Percentiles rank a stretch among this genome's conserved stretches.
phyloP scores from a whole-genome alignment of 768 basidiomycete species.

The Psilocybe azurescens region DNA sequence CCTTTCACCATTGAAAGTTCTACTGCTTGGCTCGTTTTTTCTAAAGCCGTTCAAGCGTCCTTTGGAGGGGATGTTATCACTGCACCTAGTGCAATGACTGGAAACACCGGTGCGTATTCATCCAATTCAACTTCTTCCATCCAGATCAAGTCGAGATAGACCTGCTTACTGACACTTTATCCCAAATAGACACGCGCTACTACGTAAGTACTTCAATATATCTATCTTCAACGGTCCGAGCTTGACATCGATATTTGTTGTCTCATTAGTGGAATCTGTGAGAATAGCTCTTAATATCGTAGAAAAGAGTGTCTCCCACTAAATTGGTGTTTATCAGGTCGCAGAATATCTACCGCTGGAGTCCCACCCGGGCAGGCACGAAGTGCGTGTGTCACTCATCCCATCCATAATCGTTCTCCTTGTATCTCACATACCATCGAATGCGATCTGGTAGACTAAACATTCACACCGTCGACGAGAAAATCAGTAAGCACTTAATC shows the following conservation, averaged over 20 bases:
- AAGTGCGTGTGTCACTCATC: slow-evolving; percentile 19
- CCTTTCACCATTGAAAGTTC: slow-evolving; percentile 24
- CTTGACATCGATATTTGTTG: too few species aligned
- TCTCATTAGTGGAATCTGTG: slow-evolving; percentile 31
- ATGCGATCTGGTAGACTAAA: slow-evolving; percentile 23
- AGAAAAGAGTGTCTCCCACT: not conserved
- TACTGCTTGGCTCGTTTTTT: slow-evolving; percentile 30
- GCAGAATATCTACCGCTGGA: slow-evolving; percentile 36
- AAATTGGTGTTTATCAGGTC: slow-evolving; percentile 17
- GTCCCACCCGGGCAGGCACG: slow-evolving; percentile 30
- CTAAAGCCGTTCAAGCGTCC: slow-evolving; percentile 31
- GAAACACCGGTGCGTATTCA: slow-evolving; percentile 30
- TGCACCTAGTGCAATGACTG: slow-evolving; percentile 36
- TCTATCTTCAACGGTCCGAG: too few species aligned
- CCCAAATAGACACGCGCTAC: slow-evolving; percentile 29
- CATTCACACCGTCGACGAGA: slow-evolving; percentile 36
- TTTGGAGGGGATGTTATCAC: slow-evolving; percentile 32
- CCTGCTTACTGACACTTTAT: too few species aligned
- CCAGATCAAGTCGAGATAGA: too few species aligned
- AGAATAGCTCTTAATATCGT: not conserved
- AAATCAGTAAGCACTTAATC: slow-evolving; percentile 26
- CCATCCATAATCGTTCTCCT: not conserved
- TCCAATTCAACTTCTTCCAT: too few species aligned
- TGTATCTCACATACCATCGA: not conserved
- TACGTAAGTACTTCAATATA: slow-evolving; percentile 26